These are phyloP conservation scores for Penicillium pancosmium DNA, from an alignment of 495 filamentous ascomycete genomes.

Conservation along the genomic window DNA sequence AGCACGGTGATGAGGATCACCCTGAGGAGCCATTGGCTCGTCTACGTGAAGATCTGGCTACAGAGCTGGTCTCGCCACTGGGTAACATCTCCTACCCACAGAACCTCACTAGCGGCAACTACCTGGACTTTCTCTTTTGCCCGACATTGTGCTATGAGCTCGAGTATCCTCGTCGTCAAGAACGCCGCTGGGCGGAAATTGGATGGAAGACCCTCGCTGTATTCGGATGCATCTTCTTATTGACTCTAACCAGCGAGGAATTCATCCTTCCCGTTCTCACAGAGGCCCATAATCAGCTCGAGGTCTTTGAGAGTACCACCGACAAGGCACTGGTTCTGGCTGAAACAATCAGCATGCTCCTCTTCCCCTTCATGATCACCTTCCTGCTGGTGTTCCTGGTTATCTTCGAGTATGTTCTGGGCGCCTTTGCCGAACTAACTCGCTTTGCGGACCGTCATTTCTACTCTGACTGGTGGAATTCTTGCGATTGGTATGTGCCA, in stretches of 20 bases:
- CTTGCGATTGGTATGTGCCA: constrained; percentile 53
- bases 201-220: constrained; percentile 84
- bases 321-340: constrained; percentile 80
- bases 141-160: constrained; percentile 97
- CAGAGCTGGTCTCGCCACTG: constrained; percentile 85
- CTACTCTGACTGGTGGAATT: constrained; percentile 95
- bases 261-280: constrained; percentile 90
- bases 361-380: constrained; percentile 97
- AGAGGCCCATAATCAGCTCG: constrained; percentile 71
- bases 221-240: constrained; percentile 94
- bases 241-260: constrained; percentile 90
- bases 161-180: constrained; percentile 83
- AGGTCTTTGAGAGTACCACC: constrained; percentile 53
- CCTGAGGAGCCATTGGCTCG: constrained; percentile 57
- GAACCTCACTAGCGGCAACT: constrained; percentile 83
- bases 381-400: constrained; percentile 94
- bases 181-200: constrained; percentile 78
- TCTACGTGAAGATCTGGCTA: constrained; percentile 84
- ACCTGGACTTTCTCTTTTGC: constrained; percentile 84
- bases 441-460: constrained; percentile 94
- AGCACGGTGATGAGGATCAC: constrained; percentile 33
- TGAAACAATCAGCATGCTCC: constrained; percentile 89
- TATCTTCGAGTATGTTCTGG: constrained; percentile 95
- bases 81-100: constrained; percentile 88
- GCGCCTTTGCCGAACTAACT: constrained; percentile 92